A percentile compares a stretch with the other conserved stretches of the same genome.
Conservation (phyloP, 2,329 filamentous ascomycete genomes). For the Aspergillus arachidicola region DNA sequence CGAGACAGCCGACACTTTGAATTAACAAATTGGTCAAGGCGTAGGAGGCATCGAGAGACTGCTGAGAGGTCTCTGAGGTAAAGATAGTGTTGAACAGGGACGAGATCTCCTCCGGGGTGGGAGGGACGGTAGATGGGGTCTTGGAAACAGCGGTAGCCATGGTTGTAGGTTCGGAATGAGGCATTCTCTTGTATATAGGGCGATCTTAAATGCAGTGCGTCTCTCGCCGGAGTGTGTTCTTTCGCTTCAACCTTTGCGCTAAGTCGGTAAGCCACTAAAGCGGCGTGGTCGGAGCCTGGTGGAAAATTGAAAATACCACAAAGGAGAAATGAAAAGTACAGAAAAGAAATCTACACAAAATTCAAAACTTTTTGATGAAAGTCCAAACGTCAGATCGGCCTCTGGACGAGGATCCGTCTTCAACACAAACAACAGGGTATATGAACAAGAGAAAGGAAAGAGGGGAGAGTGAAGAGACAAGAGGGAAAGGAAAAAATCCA, state of each 20-base stretch:
- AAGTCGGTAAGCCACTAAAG: neutral
- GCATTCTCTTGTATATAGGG: conserved; percentile 43
- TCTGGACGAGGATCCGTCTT: neutral
- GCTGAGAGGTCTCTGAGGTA: conserved; percentile 67
- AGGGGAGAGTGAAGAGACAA: conserved; percentile 10
- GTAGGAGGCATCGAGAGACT: conserved; percentile 70
- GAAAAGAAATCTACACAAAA: conserved; percentile 6
- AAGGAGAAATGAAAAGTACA: conserved; percentile 5
- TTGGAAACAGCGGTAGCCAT: conserved; percentile 54
- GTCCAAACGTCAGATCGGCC: conserved; percentile 1
- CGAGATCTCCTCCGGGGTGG: conserved; percentile 67
- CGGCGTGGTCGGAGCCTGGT: neutral
- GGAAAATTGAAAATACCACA: conserved; percentile 2
- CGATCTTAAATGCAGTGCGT: neutral
- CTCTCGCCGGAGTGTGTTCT: neutral
- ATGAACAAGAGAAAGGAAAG: conserved; percentile 5
- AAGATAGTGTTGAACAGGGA: conserved; percentile 69
- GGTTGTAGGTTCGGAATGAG: conserved; percentile 46
- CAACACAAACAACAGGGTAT: conserved; percentile 10
- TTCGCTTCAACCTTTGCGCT: neutral
- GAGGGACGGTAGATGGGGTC: conserved; percentile 51
- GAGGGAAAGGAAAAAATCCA: conserved; percentile 10
- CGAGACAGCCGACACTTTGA: conserved; percentile 66
- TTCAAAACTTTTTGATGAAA: conserved; percentile 8
- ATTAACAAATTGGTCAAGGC: conserved; percentile 65